Evolutionary conservation across 495 filamentous ascomycete species (phyloP).

Genomic region (Amphirosellinia nigrospora): DNA sequence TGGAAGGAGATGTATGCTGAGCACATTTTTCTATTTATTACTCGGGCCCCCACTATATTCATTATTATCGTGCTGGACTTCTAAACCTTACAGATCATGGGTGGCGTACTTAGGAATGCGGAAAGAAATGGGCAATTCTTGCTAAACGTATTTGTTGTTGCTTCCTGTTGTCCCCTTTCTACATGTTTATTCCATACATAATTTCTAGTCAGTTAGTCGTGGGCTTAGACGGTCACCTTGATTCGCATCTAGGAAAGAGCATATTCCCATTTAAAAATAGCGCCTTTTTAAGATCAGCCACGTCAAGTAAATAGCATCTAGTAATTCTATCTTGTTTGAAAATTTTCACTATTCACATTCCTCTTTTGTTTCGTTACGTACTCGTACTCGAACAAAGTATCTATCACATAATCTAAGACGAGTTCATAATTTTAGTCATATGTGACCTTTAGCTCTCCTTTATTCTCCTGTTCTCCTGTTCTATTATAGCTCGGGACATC

Average conservation of each 20-base stretch:
- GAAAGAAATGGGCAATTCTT: conserved; percentile 12
- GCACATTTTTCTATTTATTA: conserved; percentile 1
- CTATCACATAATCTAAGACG: background rate
- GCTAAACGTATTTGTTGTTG: background rate
- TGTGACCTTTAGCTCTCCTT: background rate
- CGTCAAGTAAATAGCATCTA: background rate
- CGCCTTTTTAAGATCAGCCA: background rate
- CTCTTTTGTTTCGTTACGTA: background rate
- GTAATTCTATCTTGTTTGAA: background rate
- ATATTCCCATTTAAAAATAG: conserved; percentile 17
- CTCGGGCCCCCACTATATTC: background rate
- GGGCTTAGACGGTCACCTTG: conserved; percentile 25
- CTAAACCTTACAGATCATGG: conserved; percentile 17
- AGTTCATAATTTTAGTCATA: background rate
- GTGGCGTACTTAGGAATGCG: conserved; percentile 6
- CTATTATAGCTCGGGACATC: background rate
- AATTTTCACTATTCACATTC: background rate
- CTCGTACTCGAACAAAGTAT: background rate
- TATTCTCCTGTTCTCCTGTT: background rate
- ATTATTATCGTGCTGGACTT: background rate
- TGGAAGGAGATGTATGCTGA: background rate
- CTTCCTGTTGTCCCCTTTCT: background rate
- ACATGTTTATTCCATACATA: conserved; percentile 18
- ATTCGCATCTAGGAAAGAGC: conserved; percentile 26
- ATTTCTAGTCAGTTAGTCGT: conserved; percentile 17